Evolutionary conservation across 2,329 filamentous ascomycete species (phyloP).

Genomic region (Macrophomina pseudophaseolina): DNA sequence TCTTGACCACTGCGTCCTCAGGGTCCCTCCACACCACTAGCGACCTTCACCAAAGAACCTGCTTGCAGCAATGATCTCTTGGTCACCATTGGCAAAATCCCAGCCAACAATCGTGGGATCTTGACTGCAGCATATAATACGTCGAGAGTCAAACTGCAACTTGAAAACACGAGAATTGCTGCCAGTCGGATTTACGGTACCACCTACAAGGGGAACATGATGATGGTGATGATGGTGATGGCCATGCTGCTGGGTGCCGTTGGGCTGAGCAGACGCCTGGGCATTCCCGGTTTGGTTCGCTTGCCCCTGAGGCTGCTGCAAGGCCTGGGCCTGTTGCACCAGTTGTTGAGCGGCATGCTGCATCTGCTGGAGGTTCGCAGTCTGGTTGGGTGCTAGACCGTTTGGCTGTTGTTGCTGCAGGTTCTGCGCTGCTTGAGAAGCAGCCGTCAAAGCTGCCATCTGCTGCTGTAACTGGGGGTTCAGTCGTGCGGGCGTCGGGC

Average conservation of each 20-base stretch:
- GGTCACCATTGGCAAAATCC: slow-evolving; percentile 92
- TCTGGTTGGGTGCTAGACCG: slow-evolving; percentile 28
- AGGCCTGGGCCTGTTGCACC: neutral
- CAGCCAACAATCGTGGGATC: slow-evolving; percentile 91
- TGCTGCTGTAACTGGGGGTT: slow-evolving; percentile 42
- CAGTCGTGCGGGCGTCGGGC: slow-evolving; percentile 27
- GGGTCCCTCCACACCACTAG: slow-evolving; percentile 1
- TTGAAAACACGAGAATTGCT: slow-evolving; percentile 80
- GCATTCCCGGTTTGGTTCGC: slow-evolving; percentile 11
- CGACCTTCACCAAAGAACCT: slow-evolving; percentile 70
- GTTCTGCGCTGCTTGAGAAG: slow-evolving; percentile 42
- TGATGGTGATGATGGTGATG: slow-evolving; percentile 37
- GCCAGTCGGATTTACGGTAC: slow-evolving; percentile 29
- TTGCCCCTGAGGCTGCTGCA: slow-evolving; percentile 29
- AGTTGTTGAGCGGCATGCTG: slow-evolving; percentile 31
- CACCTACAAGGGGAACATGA: slow-evolving; percentile 30
- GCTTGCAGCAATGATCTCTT: slow-evolving; percentile 76
- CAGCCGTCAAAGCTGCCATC: slow-evolving; percentile 46
- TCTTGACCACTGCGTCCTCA: no score
- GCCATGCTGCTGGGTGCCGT: slow-evolving; percentile 33
- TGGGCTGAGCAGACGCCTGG: slow-evolving; percentile 12
- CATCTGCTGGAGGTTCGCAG: slow-evolving; percentile 32
- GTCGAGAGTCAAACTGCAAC: slow-evolving; percentile 89
- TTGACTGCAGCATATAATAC: slow-evolving; percentile 94
- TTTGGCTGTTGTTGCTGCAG: slow-evolving; percentile 29